A percentile compares a stretch with the other conserved stretches of the same genome.
phyloP scores from a whole-genome alignment of 805 yeast genomes.

The Candida odintsovae region DNA sequence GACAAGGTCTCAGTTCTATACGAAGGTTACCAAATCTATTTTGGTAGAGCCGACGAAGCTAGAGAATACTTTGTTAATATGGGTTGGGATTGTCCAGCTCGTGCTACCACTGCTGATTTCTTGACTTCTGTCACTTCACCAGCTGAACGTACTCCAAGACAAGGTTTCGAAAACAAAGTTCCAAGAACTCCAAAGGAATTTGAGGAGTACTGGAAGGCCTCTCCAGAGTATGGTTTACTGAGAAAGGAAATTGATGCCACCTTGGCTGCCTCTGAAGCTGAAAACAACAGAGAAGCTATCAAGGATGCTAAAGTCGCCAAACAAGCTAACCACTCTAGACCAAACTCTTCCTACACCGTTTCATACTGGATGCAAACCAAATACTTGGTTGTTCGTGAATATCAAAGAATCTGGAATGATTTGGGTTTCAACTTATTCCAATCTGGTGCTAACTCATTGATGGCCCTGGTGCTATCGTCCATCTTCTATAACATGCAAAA shows the following conservation, averaged over 20 bases:
- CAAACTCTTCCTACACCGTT: constrained; percentile 42
- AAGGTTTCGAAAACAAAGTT: constrained; percentile 39
- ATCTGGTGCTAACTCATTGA: too few species aligned
- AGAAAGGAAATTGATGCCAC: constrained; percentile 37
- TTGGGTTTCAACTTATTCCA: too few species aligned
- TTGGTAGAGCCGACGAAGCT: constrained; percentile 38
- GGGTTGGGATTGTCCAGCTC: constrained; percentile 48
- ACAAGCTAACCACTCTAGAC: constrained; percentile 40
- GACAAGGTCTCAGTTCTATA: constrained; percentile 45
- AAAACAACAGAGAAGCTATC: constrained; percentile 20
- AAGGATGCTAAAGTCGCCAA: constrained; percentile 39
- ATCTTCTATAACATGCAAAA: too few species aligned
- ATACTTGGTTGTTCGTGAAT: too few species aligned
- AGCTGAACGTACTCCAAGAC: constrained; percentile 35
- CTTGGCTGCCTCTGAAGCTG: constrained; percentile 6
- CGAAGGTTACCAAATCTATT: constrained; percentile 48
- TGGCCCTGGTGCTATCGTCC: too few species aligned
- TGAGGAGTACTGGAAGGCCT: constrained; percentile 38
- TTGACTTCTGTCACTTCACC: constrained; percentile 49
- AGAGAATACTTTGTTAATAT: constrained; percentile 40
- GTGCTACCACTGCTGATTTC: constrained; percentile 54
- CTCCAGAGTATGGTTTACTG: constrained; percentile 33
- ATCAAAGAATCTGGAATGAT: too few species aligned
- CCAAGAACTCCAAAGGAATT: constrained; percentile 48
- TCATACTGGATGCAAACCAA: constrained; percentile 45